phyloP scores from a whole-genome alignment of 495 filamentous ascomycete species.

The Xylaria flabelliformis region DNA sequence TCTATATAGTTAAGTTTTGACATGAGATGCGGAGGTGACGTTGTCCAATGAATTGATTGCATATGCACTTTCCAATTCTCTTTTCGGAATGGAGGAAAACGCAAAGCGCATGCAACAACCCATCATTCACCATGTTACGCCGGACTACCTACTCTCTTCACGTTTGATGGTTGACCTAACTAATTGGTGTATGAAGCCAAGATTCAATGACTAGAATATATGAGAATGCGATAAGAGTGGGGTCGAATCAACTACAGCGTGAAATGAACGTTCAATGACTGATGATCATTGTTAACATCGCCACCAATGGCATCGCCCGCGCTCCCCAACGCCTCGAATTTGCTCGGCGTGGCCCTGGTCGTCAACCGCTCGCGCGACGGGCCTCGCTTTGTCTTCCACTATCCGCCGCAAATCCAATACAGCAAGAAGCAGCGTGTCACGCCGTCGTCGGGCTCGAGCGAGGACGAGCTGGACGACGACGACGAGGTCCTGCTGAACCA shows the following conservation, averaged over 20 bases:
- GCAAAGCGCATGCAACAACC: background rate
- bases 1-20: background rate
- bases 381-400: slow-evolving; percentile 89
- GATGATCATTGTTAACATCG: background rate
- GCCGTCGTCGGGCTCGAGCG: slow-evolving; percentile 35
- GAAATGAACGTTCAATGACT: slow-evolving; percentile 11
- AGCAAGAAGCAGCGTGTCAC: slow-evolving; percentile 36
- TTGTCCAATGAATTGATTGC: background rate
- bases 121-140: background rate
- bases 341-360: slow-evolving; percentile 79
- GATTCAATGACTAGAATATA: background rate
- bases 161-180: background rate
- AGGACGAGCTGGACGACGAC: slow-evolving; percentile 51
- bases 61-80: background rate
- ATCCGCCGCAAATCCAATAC: slow-evolving; percentile 61
- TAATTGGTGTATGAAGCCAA: background rate
- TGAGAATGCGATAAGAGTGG: slow-evolving; percentile 1
- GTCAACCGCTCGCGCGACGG: slow-evolving; percentile 82
- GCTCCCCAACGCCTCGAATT: slow-evolving; percentile 56
- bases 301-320: slow-evolving; percentile 51
- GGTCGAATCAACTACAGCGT: background rate
- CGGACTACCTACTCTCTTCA: background rate
- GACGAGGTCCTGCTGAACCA: slow-evolving; percentile 50
- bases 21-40: background rate
- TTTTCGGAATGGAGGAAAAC: background rate